A percentile compares a stretch with the other conserved stretches of the same genome.
These are phyloP conservation scores for Boletus rubescentipes DNA, from an alignment of 768 basidiomycete species.

Conservation along the genomic window DNA sequence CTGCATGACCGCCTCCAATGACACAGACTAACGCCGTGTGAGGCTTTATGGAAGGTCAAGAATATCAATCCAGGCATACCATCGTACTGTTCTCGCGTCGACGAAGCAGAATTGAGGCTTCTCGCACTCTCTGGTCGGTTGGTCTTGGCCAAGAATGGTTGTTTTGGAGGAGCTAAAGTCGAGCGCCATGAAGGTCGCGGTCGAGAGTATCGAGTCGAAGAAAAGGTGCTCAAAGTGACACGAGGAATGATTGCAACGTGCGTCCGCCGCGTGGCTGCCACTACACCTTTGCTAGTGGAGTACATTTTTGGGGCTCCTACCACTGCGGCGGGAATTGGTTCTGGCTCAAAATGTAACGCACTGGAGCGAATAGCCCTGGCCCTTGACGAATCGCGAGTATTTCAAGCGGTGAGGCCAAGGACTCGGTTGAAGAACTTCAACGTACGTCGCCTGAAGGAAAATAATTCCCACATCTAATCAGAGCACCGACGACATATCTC, in stretches of 20 bases:
- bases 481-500: constrained; percentile 21
- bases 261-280: constrained; percentile 8
- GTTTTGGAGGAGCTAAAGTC: background rate
- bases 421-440: too few species aligned
- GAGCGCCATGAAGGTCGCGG: background rate
- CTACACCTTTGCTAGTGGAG: background rate
- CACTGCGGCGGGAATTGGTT: too few species aligned
- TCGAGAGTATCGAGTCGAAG: background rate
- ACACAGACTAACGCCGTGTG: constrained; percentile 63
- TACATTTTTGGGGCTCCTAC: constrained; percentile 1
- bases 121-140: background rate
- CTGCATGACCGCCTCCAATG: constrained; percentile 91
- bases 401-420: background rate
- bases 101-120: background rate
- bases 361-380: too few species aligned
- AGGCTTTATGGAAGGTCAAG: constrained; percentile 30
- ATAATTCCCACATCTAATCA: constrained; percentile 9
- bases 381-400: background rate
- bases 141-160: background rate
- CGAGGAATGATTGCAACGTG: background rate
- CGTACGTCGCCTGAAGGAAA: too few species aligned
- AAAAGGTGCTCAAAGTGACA: background rate
- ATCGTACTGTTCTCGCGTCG: constrained; percentile 19
- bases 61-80: constrained; percentile 14
- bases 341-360: too few species aligned